These are phyloP conservation scores for Besnoitia besnoiti DNA, from an alignment of 169 alveolate genomes.

Conservation along the genomic window DNA sequence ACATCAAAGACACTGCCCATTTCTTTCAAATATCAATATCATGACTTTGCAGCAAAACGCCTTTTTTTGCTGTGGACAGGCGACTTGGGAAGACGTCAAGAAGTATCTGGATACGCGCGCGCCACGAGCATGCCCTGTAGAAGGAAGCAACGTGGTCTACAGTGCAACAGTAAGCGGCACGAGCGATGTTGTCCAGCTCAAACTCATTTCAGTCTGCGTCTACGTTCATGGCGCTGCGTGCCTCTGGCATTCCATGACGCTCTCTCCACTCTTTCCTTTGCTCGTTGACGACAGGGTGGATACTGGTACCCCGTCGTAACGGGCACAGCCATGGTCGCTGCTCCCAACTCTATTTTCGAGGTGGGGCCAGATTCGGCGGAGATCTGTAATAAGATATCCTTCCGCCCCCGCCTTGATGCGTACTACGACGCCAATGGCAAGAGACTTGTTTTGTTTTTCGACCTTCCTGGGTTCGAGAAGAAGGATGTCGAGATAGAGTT, in stretches of 20 bases:
- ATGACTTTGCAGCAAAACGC: neutral
- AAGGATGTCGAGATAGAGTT: slow-evolving; percentile 46
- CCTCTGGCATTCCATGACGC: neutral
- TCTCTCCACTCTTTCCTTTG: neutral
- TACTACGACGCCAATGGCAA: slow-evolving; percentile 43
- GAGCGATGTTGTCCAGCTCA: neutral
- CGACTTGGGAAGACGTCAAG: slow-evolving; percentile 70
- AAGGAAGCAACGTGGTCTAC: slow-evolving; percentile 25
- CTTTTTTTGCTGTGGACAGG: neutral
- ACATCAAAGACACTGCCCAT: neutral
- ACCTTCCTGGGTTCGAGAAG: slow-evolving; percentile 62
- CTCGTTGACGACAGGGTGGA: slow-evolving; percentile 57
- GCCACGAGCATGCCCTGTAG: neutral
- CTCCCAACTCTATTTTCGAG: slow-evolving; percentile 61
- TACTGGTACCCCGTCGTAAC: slow-evolving; percentile 61
- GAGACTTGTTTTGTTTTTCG: slow-evolving; percentile 48
- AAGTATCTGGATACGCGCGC: slow-evolving; percentile 47
- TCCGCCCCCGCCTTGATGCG: slow-evolving; percentile 60
- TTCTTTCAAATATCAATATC: neutral
- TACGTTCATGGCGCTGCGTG: neutral
- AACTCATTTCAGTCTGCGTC: neutral
- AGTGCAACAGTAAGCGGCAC: neutral
- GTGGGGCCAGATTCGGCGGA: slow-evolving; percentile 55
- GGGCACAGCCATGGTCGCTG: slow-evolving; percentile 51
- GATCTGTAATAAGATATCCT: slow-evolving; percentile 39